These are phyloP conservation scores for Metschnikowia aberdeeniae DNA, from an alignment of 805 yeast genomes.

Conservation along the genomic window DNA sequence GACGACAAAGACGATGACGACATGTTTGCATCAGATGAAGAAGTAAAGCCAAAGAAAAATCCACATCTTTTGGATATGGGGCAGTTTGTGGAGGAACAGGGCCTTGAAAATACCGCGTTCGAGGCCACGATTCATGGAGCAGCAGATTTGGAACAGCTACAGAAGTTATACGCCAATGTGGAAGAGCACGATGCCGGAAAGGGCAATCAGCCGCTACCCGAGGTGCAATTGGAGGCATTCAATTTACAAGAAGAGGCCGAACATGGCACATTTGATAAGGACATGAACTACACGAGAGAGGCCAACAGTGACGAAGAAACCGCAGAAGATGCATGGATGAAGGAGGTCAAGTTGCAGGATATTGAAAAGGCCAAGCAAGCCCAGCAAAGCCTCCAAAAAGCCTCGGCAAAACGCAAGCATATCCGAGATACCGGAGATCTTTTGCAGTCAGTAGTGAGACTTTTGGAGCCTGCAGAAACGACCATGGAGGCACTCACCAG, in stretches of 20 bases:
- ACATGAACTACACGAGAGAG: conserved; percentile 52
- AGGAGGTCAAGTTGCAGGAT: conserved; percentile 9
- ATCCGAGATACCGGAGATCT: conserved; percentile 10
- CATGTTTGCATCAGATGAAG: conserved; percentile 36
- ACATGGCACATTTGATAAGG: conserved; percentile 57
- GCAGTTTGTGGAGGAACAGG: conserved; percentile 26
- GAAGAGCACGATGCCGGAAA: conserved; percentile 19
- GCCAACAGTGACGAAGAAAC: conserved; percentile 30
- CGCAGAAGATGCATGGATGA: conserved; percentile 22
- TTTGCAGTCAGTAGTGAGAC: conserved; percentile 32
- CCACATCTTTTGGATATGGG: conserved; percentile 13
- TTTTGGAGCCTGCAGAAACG: conserved; percentile 56
- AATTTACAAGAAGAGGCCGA: conserved; percentile 52
- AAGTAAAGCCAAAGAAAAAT: conserved; percentile 7
- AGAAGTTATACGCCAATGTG: conserved; percentile 25
- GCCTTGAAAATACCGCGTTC: conserved; percentile 18
- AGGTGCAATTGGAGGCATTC: conserved; percentile 51
- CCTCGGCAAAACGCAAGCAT: neutral
- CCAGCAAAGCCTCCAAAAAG: conserved; percentile 4
- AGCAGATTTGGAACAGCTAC: conserved; percentile 1
- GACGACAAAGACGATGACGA: conserved; percentile 27
- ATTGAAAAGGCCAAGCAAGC: conserved; percentile 37
- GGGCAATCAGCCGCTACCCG: neutral
- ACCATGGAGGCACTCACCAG: conserved; percentile 52
- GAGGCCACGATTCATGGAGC: conserved; percentile 8